A percentile compares a stretch with the other conserved stretches of the same genome.
Conservation (phyloP, 345 rosid species). For the Dimocarpus longan region DNA sequence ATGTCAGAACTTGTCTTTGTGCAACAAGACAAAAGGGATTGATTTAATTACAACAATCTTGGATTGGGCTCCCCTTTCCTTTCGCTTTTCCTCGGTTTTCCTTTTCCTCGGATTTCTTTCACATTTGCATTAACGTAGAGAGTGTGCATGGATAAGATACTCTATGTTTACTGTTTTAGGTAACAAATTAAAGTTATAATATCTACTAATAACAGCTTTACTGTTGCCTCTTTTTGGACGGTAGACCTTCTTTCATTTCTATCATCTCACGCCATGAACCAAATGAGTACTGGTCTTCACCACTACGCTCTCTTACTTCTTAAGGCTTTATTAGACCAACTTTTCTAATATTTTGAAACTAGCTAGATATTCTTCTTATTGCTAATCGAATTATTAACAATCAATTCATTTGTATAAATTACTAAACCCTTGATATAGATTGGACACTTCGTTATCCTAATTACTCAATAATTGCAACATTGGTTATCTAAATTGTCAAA, state of each 20-base stretch:
- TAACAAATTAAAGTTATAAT: constrained; percentile 3
- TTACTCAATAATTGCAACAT: too few relatives aligned
- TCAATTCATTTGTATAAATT: too few relatives aligned
- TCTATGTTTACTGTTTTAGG: neutral
- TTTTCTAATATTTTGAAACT: too few relatives aligned
- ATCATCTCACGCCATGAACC: neutral
- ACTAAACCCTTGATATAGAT: too few relatives aligned
- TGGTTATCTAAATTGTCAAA: too few relatives aligned
- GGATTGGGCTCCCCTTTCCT: constrained; percentile 15
- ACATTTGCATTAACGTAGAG: constrained; percentile 15
- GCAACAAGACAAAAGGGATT: constrained; percentile 12
- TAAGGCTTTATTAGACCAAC: neutral
- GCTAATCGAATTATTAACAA: too few relatives aligned
- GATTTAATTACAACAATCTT: constrained; percentile 7
- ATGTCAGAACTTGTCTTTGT: neutral
- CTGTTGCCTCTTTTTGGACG: too few relatives aligned
- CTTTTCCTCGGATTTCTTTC: neutral
- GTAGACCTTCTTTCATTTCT: neutral
- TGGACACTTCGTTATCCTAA: too few relatives aligned
- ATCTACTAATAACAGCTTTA: too few relatives aligned
- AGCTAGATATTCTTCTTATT: too few relatives aligned
- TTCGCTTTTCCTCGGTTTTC: constrained; percentile 25
- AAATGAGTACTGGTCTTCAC: neutral
- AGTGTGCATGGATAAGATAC: constrained; percentile 25
- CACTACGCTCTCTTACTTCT: neutral